Evolutionary conservation across 768 basidiomycete genomes (phyloP), one percentile per base, ranked within the genome.

Genomic region (Collybia sordida): DNA sequence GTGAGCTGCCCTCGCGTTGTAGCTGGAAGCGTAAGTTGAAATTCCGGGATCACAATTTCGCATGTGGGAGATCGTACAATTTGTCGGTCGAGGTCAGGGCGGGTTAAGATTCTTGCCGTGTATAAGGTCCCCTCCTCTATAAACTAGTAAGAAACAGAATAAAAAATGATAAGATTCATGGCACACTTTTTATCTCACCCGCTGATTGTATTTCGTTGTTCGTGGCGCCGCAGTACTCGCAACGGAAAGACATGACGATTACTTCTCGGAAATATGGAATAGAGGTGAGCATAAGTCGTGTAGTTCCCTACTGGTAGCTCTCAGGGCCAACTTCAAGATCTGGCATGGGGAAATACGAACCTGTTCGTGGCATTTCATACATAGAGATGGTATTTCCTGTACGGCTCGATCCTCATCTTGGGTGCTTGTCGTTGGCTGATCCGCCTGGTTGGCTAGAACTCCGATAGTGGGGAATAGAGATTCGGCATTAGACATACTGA

Each of bases 131-230:
- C 97, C 60, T 89, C 85, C n/a, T 86, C 95, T 97, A 50, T 12
- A 50, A 17, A 12, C 25, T 12, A 3, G n/a, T 46, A 7, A 22
- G 44, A 18, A 44, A 14, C 18, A 11, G 31, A n/a, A 21, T 17
- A 8, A 21, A 18, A 24, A 24, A 42, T 47, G 18, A 45, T 14
- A 15, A 24, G 39, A 15, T 15, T 15, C 22, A 37, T 19, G 4
- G 72, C 86, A 57, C 59, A 91, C 95, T 83, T 77, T 89, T 79
- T 48, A 96, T 94, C 44, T 77, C 65, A 5, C 90, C 90, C 0
- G 97, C 97, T 6, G 90, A 83, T 60, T 98, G 93, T 39, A 96
- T 86, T 70, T 98, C 96, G 65, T 96, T 99, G 68, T 99, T 98
- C 35, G 77, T 66, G 55, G 77, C 69, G 7, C 93, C 94, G 59